phyloP scores from a whole-genome alignment of 139 green algal species.

The Closterium sp. region DNA sequence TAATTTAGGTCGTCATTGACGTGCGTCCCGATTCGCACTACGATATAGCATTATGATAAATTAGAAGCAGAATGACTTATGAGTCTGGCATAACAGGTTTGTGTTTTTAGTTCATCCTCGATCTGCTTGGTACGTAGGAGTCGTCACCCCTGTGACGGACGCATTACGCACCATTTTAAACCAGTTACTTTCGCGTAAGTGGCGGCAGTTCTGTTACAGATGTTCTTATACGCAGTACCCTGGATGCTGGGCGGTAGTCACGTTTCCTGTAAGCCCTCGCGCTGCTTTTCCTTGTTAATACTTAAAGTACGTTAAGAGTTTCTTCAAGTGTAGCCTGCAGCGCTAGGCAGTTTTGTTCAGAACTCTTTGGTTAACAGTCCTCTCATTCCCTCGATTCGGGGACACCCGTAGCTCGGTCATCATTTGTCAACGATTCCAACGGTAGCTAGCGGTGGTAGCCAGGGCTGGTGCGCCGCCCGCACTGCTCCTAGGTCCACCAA shows the following conservation, averaged over 20 bases:
- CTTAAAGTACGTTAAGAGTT: background rate
- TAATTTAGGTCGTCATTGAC: background rate
- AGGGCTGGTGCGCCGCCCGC: background rate
- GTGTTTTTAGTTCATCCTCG: background rate
- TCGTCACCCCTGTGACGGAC: background rate
- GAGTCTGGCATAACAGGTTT: background rate
- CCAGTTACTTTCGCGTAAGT: background rate
- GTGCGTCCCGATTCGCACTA: background rate
- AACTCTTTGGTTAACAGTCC: background rate
- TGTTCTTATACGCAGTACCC: background rate
- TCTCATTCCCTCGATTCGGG: background rate
- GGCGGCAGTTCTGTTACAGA: background rate
- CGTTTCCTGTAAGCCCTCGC: background rate
- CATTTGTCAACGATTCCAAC: background rate
- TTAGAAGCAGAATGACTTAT: background rate
- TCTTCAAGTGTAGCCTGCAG: background rate
- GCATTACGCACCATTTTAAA: background rate
- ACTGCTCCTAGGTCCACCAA: background rate
- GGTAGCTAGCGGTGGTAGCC: background rate
- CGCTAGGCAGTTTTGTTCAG: no score
- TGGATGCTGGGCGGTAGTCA: background rate
- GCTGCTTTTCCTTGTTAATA: background rate
- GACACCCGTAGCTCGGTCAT: background rate
- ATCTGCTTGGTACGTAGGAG: background rate
- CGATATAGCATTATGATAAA: background rate